Percentiles rank a stretch among this genome's conserved stretches.
Evolutionary conservation across 192 early-diverging fungal species (phyloP).

Genomic region (Backusella luteola): DNA sequence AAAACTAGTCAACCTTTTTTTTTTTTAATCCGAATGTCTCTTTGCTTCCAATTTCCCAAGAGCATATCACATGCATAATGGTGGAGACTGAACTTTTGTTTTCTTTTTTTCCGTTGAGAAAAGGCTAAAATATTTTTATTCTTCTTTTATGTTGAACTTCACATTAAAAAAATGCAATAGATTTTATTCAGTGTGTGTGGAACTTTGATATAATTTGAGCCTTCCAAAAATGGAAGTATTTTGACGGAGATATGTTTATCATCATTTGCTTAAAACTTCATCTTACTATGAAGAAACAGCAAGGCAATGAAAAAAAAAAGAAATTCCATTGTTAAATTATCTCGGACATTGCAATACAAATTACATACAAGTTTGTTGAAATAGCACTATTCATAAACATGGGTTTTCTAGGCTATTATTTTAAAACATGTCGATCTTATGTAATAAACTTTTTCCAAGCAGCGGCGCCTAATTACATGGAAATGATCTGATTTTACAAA

Average conservation of each 20-base stretch:
- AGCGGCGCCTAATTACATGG: too few species aligned
- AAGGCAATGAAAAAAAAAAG: not conserved
- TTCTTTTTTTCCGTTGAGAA: too few species aligned
- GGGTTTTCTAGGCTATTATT: not conserved
- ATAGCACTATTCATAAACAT: not conserved
- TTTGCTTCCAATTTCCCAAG: too few species aligned
- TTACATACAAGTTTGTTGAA: not conserved
- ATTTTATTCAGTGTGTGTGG: not conserved
- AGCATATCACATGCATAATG: too few species aligned
- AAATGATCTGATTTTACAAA: too few species aligned
- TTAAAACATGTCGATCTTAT: not conserved
- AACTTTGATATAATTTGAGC: not conserved
- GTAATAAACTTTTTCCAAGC: not conserved
- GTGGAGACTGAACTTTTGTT: too few species aligned
- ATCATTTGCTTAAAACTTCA: not conserved
- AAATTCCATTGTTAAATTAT: not conserved
- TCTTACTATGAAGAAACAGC: not conserved
- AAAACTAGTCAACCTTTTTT: too few species aligned
- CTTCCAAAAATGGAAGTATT: not conserved
- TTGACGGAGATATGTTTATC: not conserved
- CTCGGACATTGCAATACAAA: too few species aligned
- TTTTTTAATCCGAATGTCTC: too few species aligned
- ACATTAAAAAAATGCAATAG: not conserved
- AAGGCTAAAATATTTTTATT: too few species aligned
- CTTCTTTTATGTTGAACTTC: too few species aligned